These are phyloP conservation scores for Pseudocercospora vitis DNA, from an alignment of 2,329 filamentous ascomycete genomes.

Conservation along the genomic window DNA sequence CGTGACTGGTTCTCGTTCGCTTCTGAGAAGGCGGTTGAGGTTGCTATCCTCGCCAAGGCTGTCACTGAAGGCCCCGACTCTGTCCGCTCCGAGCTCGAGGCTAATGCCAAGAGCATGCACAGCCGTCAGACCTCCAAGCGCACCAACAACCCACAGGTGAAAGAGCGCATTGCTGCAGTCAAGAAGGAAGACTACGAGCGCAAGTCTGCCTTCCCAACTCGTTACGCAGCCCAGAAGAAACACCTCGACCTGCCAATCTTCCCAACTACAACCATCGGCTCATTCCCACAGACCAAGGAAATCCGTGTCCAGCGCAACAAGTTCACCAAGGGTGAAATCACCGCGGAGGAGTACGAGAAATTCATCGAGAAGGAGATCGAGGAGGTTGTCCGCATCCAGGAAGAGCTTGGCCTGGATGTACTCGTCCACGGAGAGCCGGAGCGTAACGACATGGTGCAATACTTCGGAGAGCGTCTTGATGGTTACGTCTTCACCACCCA, in stretches of 20 bases:
- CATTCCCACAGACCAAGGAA: slow-evolving; percentile 99
- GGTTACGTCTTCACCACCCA: slow-evolving; percentile 99
- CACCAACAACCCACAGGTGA: slow-evolving; percentile 96
- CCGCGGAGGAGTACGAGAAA: slow-evolving; percentile 86
- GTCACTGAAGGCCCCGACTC: slow-evolving; percentile 87
- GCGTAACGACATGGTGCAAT: slow-evolving; percentile 99
- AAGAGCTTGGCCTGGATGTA: slow-evolving; percentile 96
- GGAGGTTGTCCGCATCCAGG: slow-evolving; percentile 92
- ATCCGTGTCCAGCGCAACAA: slow-evolving; percentile 96
- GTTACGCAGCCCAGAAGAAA: slow-evolving; percentile 86
- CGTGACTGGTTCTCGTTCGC: slow-evolving; percentile 99
- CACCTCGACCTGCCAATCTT: slow-evolving; percentile 93
- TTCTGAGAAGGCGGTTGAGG: slow-evolving; percentile 86
- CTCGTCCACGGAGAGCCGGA: slow-evolving; percentile 98
- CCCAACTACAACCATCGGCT: slow-evolving; percentile 98
- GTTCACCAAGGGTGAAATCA: slow-evolving; percentile 98
- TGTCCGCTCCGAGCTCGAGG: slow-evolving; percentile 85
- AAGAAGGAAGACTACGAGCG: slow-evolving; percentile 84
- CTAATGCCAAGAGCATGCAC: slow-evolving; percentile 92
- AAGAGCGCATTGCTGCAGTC: slow-evolving; percentile 91
- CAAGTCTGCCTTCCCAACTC: slow-evolving; percentile 80
- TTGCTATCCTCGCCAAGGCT: slow-evolving; percentile 93
- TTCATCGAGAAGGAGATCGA: slow-evolving; percentile 99
- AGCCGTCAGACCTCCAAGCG: slow-evolving; percentile 86
- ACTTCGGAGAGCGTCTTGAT: slow-evolving; percentile 96